phyloP scores from a whole-genome alignment of 2,329 filamentous ascomycete genomes.

The Cladosporium halotolerans region DNA sequence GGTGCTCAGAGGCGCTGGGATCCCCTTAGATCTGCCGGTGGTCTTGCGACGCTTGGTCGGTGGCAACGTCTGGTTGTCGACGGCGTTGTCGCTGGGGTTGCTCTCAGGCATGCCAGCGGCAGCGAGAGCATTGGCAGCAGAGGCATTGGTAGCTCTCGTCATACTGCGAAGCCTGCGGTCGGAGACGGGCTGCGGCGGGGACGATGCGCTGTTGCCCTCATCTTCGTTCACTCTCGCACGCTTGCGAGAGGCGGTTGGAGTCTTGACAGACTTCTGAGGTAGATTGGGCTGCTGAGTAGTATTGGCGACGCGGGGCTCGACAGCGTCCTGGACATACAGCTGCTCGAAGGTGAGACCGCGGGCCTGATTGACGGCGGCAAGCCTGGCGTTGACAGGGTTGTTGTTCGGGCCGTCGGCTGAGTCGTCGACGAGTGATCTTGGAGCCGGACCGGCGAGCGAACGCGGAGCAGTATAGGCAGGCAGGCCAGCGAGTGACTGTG shows the following conservation, averaged over 20 bases:
- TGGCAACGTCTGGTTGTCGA: background rate
- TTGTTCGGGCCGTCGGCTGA: too few relatives aligned
- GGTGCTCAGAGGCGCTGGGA: background rate
- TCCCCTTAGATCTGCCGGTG: background rate
- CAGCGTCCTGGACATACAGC: background rate
- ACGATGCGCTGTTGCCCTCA: too few relatives aligned
- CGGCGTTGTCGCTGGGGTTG: background rate
- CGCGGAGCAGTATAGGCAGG: too few relatives aligned
- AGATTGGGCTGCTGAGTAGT: background rate
- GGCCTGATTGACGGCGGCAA: slow-evolving; percentile 4
- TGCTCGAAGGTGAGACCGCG: slow-evolving; percentile 4
- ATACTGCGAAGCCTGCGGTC: too few relatives aligned
- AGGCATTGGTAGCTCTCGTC: background rate
- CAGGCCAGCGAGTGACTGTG: too few relatives aligned
- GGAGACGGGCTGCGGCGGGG: too few relatives aligned
- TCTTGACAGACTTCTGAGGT: background rate
- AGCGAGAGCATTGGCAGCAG: background rate
- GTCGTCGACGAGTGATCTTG: too few relatives aligned
- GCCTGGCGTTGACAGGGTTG: background rate
- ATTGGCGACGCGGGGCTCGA: background rate
- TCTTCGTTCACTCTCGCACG: background rate
- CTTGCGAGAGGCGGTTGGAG: background rate
- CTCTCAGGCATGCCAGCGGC: background rate
- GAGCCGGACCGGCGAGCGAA: too few relatives aligned
- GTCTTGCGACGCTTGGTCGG: background rate